Base-by-base conservation (phyloP, 495 filamentous ascomycete genomes). In the Talaromyces thailandensis region DNA sequence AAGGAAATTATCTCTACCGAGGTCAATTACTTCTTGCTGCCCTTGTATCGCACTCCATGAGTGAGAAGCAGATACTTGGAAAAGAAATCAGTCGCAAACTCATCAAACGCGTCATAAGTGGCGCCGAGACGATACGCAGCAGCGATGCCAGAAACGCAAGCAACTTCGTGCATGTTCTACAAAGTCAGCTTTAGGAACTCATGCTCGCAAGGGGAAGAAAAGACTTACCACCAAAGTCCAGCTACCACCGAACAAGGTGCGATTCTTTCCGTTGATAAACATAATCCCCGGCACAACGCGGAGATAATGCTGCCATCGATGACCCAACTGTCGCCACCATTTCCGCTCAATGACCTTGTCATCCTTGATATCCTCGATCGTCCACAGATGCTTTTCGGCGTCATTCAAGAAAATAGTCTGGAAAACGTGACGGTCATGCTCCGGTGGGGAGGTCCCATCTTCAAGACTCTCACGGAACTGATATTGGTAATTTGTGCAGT, bases 291-390 rank as follows among this genome's bases (percentile, higher is more conserved):
- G 87, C 43, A 91, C 84, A 6, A 93, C 91, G 8, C 87, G 79
- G 0, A 86, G 70, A 70, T 92, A 93, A 69, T 95, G 91, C 64
- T 89, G 88, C 82, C 85, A 93, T 37, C 84, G 77, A 68, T 95
- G 91, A 21, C 90, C 88, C 24, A 93, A 84, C 69, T 93, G 90
- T 68, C 93, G 90, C 90, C 91, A 93, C 88, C 88, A 91, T 66
- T 93, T 88, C 56, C 78, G 76, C 11, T 82, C 75, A 43, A 95
- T 90, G 31, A 93, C 80, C 64, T 89, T 92, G 51, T 70, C 70
- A 60, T 81, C 68, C 66, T 87, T 84, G 61, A 95, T 93, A 64
- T 88, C 81, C 61, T 84, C 76, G 63, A 86, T 84, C 0, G 85
- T 88, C 90, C 90, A 93, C 1, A 93, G 70, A 40, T 86, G 71